Base-by-base conservation (phyloP, 1,284 basidiomycete genomes). In the Phellinidium pouzarii region DNA sequence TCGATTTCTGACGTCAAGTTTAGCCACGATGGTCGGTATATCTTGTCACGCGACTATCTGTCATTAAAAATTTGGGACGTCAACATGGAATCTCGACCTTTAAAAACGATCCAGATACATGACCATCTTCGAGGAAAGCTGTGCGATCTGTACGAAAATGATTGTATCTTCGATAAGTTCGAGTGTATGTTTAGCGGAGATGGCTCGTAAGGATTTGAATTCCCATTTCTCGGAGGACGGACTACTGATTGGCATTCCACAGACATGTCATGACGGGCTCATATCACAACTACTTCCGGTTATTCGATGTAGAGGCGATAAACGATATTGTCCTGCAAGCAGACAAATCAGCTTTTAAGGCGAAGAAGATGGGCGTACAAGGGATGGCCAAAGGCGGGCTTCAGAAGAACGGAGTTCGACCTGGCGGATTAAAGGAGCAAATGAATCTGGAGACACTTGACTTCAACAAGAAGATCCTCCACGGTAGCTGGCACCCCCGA, bases 1-100 rank as follows among this genome's bases (percentile, higher is more conserved):
- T 98, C 95, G 48, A 98, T 99, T 65, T 98, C 96, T 42, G 96
- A 99, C 69, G 95, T 99, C 71, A 98, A 98, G 71, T 99, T 99
- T 75, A 95, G 92, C 59, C 87, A 87, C 55, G 96, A 99, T 63
- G 96, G 96, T 1, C 85, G 94, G 56, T 97, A 97, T 73, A 96
- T 99, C 62, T 78, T 99, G 43, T 92, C 94, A 52, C 82, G 96
- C 59, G 96, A 99, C 73, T 99, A 99, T 69, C 75, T 99, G 36
- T 96, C 94, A 45, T 76, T 99, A 62, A 97, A 98, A 79, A 95
- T 99, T 64, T 99, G 96, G 96, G 96, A 99, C 69, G 83, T 99
- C 70, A 96, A 96, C 70, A 99, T 99, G 95, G 96, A 99, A 72
- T 87, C 84, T 61, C 84, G 88, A 66, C 96, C 96, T 3, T 74